These are phyloP conservation scores for Trifolium repens DNA, from an alignment of 306 rosid species.

Conservation along the genomic window DNA sequence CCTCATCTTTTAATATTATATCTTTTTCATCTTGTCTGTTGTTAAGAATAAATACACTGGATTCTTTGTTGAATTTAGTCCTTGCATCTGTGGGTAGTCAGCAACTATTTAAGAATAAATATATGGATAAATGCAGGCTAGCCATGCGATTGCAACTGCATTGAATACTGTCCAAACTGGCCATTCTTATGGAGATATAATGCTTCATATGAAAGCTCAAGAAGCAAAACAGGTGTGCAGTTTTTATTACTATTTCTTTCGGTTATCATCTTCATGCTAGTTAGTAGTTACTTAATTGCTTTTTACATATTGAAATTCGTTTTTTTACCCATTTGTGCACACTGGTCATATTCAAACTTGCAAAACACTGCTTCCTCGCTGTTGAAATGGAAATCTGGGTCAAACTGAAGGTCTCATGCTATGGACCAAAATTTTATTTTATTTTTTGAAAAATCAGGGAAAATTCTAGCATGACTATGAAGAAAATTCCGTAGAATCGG, in stretches of 20 bases:
- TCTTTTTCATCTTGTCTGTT: slow-evolving; percentile 18
- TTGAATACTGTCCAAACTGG: slow-evolving; percentile 81
- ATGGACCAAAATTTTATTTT: no score
- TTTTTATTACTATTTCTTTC: slow-evolving; percentile 32
- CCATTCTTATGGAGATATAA: slow-evolving; percentile 87
- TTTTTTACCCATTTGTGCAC: background rate
- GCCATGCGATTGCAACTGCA: slow-evolving; percentile 74
- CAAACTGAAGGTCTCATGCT: no score
- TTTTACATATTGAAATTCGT: slow-evolving; percentile 29
- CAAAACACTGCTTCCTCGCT: background rate
- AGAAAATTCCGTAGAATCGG: no score
- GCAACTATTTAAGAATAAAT: slow-evolving; percentile 18
- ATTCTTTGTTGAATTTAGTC: slow-evolving; percentile 16
- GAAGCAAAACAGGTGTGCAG: slow-evolving; percentile 71
- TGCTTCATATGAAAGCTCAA: slow-evolving; percentile 74
- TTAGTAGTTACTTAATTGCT: slow-evolving; percentile 26
- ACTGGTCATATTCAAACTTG: slow-evolving; percentile 7
- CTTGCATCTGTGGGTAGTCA: slow-evolving; percentile 1
- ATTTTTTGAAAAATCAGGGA: no score
- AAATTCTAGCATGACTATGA: no score
- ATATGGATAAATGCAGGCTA: slow-evolving; percentile 64
- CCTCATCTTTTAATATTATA: background rate
- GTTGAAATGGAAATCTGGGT: no score
- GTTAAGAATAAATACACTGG: background rate
- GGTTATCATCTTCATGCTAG: slow-evolving; percentile 22